Conservation (phyloP, 2,329 filamentous ascomycete genomes). For the Cercospora zeae-maydis region DNA sequence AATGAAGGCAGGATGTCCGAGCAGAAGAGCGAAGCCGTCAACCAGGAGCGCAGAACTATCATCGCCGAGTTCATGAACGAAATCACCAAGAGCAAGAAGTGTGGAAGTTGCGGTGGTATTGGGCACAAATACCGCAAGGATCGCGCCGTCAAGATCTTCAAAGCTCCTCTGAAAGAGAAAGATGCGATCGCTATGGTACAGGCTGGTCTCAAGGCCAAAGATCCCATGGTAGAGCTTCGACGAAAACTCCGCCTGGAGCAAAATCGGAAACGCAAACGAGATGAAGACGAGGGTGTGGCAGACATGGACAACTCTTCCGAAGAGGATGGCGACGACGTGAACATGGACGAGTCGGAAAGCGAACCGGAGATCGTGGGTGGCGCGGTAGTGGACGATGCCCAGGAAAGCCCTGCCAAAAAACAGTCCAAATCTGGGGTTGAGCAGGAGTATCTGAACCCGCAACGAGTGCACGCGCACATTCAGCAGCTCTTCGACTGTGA, state of each 20-base stretch:
- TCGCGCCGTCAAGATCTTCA: slow-evolving; percentile 87
- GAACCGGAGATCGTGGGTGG: slow-evolving; percentile 44
- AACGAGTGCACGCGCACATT: slow-evolving; percentile 77
- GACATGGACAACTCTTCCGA: slow-evolving; percentile 56
- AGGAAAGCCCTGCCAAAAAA: slow-evolving; percentile 32
- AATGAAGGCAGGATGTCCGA: slow-evolving; percentile 46
- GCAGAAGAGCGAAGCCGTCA: slow-evolving; percentile 78
- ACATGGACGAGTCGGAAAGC: slow-evolving; percentile 40
- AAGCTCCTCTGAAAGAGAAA: slow-evolving; percentile 71
- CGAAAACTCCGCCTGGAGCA: slow-evolving; percentile 40
- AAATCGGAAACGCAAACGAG: slow-evolving; percentile 45
- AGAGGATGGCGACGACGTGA: slow-evolving; percentile 37
- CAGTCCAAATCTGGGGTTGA: slow-evolving; percentile 42
- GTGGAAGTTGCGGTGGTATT: slow-evolving; percentile 64
- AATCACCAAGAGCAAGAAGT: slow-evolving; percentile 67
- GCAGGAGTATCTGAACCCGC: slow-evolving; percentile 76
- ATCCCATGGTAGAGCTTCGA: slow-evolving; percentile 63
- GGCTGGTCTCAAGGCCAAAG: slow-evolving; percentile 61
- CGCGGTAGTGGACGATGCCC: slow-evolving; percentile 50
- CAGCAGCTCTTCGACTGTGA: slow-evolving; percentile 81
- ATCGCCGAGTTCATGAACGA: slow-evolving; percentile 78
- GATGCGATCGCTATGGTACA: slow-evolving; percentile 74
- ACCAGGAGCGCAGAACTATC: slow-evolving; percentile 69
- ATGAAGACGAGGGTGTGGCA: slow-evolving; percentile 66
- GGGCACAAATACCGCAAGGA: slow-evolving; percentile 86